Conservation (phyloP, 2,329 filamentous ascomycete genomes). For the Ramichloridium luteum region DNA sequence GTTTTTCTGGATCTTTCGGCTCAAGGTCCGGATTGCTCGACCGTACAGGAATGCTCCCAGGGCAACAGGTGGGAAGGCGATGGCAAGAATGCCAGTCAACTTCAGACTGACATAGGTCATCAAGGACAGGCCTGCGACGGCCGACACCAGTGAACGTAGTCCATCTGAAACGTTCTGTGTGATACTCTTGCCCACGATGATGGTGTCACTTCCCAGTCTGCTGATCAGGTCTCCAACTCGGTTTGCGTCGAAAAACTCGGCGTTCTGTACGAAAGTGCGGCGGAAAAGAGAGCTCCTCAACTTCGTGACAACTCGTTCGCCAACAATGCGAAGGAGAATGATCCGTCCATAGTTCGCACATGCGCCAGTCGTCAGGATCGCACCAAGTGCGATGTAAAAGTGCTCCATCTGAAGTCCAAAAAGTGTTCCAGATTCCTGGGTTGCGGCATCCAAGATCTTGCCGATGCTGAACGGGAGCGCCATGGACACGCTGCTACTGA, state of each 20-base stretch:
- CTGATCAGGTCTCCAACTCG: slow-evolving; percentile 93
- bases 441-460: slow-evolving; percentile 85
- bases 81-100: slow-evolving; percentile 70
- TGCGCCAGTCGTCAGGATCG: slow-evolving; percentile 68
- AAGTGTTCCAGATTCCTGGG: slow-evolving; percentile 56
- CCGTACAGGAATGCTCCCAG: slow-evolving; percentile 87
- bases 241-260: slow-evolving; percentile 98
- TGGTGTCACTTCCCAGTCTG: slow-evolving; percentile 85
- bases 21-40: slow-evolving; percentile 74
- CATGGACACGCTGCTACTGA: slow-evolving; percentile 90
- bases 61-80: slow-evolving; percentile 85
- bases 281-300: slow-evolving; percentile 82
- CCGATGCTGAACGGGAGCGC: slow-evolving; percentile 94
- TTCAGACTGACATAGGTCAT: slow-evolving; percentile 96
- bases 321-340: slow-evolving; percentile 83
- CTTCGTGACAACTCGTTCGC: slow-evolving; percentile 84
- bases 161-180: slow-evolving; percentile 96
- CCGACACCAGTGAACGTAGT: slow-evolving; percentile 80
- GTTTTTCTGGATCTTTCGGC: slow-evolving; percentile 86
- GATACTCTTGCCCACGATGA: slow-evolving; percentile 96
- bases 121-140: slow-evolving; percentile 73
- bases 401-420: slow-evolving; percentile 77
- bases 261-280: slow-evolving; percentile 89
- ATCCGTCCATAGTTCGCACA: slow-evolving; percentile 89
- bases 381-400: slow-evolving; percentile 71